These are phyloP conservation scores for Schizochytrium sp. DNA, from an alignment of 108 stramenopile species.

Conservation along the genomic window DNA sequence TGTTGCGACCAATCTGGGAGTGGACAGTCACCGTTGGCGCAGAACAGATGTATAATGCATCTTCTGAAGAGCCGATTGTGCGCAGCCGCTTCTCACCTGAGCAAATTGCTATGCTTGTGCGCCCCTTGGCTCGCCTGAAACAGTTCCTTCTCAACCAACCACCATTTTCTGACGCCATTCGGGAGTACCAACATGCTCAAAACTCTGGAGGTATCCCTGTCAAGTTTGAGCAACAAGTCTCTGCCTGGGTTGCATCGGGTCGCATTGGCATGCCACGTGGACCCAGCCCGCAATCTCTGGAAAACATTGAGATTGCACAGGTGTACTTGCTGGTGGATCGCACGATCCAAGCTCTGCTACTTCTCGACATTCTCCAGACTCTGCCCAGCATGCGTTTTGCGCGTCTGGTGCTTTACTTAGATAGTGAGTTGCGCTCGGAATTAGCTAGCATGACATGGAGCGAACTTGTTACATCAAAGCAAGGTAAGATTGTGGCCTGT, in stretches of 20 bases:
- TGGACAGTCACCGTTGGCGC: background rate
- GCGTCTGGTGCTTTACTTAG: background rate
- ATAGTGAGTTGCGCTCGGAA: slow-evolving; percentile 1
- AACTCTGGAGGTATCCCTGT: background rate
- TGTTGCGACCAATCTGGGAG: slow-evolving; percentile 47
- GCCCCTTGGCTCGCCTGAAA: slow-evolving; percentile 24
- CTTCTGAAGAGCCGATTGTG: background rate
- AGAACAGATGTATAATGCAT: background rate
- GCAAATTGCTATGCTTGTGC: slow-evolving; percentile 37
- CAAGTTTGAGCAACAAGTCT: background rate
- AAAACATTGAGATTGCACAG: slow-evolving; percentile 10
- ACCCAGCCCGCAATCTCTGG: slow-evolving; percentile 23
- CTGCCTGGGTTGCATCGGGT: background rate
- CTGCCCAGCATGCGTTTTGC: slow-evolving; percentile 56
- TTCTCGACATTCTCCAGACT: slow-evolving; percentile 49
- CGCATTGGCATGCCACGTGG: slow-evolving; percentile 38
- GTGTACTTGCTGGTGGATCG: slow-evolving; percentile 53
- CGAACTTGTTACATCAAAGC: slow-evolving; percentile 7
- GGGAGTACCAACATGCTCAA: slow-evolving; percentile 47
- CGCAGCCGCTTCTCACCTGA: slow-evolving; percentile 14
- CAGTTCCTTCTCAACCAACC: slow-evolving; percentile 3
- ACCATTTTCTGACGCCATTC: slow-evolving; percentile 9
- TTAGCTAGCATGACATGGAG: slow-evolving; percentile 51
- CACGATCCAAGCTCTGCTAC: slow-evolving; percentile 20
- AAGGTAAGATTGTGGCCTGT: background rate